Conservation (phyloP, 306 rosid species). For the Ceratonia siliqua region DNA sequence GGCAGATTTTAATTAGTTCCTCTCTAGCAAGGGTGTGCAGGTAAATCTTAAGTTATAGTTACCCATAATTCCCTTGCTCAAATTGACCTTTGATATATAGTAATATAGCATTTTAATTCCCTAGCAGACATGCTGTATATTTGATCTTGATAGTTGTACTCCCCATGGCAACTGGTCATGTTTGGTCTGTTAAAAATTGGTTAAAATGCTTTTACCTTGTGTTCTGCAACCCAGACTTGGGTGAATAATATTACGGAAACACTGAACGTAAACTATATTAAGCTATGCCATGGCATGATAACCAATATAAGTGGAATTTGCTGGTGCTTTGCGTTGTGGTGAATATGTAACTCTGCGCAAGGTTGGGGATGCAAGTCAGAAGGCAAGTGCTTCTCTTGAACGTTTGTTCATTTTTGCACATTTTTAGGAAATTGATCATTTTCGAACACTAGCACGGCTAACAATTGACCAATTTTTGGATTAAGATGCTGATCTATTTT, state of each 20-base stretch:
- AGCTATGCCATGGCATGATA: constrained; percentile 3
- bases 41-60: constrained; percentile 42
- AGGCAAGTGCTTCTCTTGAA: constrained; percentile 54
- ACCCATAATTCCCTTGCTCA: background rate
- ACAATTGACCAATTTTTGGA: background rate
- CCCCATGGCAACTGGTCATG: constrained; percentile 10
- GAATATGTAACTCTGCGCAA: constrained; percentile 88
- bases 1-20: constrained; percentile 95
- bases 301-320: constrained; percentile 73
- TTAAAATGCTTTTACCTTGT: constrained; percentile 5
- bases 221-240: constrained; percentile 12
- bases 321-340: constrained; percentile 87
- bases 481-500: constrained; percentile 26
- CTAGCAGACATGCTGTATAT: background rate
- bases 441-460: background rate
- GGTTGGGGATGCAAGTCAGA: constrained; percentile 87
- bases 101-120: constrained; percentile 18
- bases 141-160: background rate
- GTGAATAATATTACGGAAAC: background rate
- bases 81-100: background rate
- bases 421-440: background rate
- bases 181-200: background rate
- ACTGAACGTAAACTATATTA: background rate
- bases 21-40: constrained; percentile 87
- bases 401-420: constrained; percentile 24